Conservation (phyloP, 1,284 basidiomycete genomes). For the Moesziomyces antarcticus region DNA sequence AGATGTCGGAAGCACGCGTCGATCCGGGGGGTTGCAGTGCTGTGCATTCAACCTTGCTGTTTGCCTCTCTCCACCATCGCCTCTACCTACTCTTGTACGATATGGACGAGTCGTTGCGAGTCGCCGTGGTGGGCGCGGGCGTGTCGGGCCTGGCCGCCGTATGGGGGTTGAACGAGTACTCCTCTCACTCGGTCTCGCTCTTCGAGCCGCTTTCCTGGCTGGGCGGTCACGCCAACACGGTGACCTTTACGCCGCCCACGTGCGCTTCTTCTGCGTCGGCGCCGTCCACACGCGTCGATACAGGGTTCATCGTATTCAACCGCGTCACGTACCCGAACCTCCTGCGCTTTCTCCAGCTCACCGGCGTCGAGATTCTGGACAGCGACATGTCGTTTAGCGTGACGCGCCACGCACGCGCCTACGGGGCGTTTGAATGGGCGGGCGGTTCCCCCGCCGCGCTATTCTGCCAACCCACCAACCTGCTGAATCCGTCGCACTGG, state of each 20-base stretch:
- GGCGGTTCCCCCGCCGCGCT: constrained; percentile 37
- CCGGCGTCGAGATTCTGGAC: constrained; percentile 73
- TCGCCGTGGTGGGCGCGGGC: constrained; percentile 83
- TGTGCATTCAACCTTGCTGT: too few relatives aligned
- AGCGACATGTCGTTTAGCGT: constrained; percentile 85
- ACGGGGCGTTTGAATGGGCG: constrained; percentile 57
- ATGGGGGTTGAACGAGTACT: constrained; percentile 84
- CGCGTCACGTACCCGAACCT: constrained; percentile 84
- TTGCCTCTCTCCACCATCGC: background rate
- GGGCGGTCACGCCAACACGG: constrained; percentile 84
- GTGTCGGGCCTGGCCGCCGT: constrained; percentile 81
- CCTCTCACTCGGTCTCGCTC: constrained; percentile 81
- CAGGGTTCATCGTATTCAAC: constrained; percentile 74
- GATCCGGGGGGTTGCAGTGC: too few relatives aligned
- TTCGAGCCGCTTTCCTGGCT: constrained; percentile 78
- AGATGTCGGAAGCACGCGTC: constrained; percentile 3
- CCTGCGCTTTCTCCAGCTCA: constrained; percentile 75
- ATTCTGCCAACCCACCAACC: constrained; percentile 51
- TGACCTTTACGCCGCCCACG: constrained; percentile 71
- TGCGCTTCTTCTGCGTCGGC: constrained; percentile 13
- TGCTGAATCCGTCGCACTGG: constrained; percentile 77
- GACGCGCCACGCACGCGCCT: constrained; percentile 24
- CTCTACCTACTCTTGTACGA: background rate
- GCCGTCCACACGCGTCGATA: constrained; percentile 37
- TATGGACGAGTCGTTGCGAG: constrained; percentile 23